Conservation (phyloP, 2,329 filamentous ascomycete genomes). For the Aspergillaceae sp. region DNA sequence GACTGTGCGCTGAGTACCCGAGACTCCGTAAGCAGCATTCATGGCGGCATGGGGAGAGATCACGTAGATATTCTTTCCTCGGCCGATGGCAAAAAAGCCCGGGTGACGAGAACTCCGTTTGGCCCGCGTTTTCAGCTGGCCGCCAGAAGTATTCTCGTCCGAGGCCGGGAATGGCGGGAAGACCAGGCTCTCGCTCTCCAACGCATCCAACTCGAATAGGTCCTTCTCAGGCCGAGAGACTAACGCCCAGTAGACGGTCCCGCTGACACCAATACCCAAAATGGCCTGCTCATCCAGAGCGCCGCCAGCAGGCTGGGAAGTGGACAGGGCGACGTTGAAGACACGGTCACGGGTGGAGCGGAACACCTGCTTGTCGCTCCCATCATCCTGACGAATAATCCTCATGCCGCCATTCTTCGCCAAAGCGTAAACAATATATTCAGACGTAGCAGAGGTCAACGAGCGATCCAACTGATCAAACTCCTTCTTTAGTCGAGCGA, state of each 20-base stretch:
- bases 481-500: conserved; percentile 90
- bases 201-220: conserved; percentile 65
- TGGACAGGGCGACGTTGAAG: conserved; percentile 83
- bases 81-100: conserved; percentile 89
- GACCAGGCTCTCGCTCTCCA: conserved; percentile 78
- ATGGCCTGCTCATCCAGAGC: conserved; percentile 65
- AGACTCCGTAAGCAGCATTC: conserved; percentile 40
- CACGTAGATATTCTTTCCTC: conserved; percentile 92
- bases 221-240: conserved; percentile 71
- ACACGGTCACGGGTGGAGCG: conserved; percentile 85
- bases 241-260: conserved; percentile 91
- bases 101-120: conserved; percentile 82
- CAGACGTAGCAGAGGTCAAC: conserved; percentile 77
- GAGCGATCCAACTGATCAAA: conserved; percentile 96
- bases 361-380: conserved; percentile 84
- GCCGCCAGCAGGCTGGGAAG: conserved; percentile 47
- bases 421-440: conserved; percentile 90
- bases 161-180: conserved; percentile 78
- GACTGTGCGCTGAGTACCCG: conserved; percentile 51
- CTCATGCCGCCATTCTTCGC: conserved; percentile 87
- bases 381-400: conserved; percentile 89
- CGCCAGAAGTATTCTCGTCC: conserved; percentile 84
- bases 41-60: conserved; percentile 56
- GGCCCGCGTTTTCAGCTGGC: conserved; percentile 89
- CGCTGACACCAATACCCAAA: conserved; percentile 86